Conservation (phyloP, 768 basidiomycete species). For the Botryobasidium botryosum region DNA sequence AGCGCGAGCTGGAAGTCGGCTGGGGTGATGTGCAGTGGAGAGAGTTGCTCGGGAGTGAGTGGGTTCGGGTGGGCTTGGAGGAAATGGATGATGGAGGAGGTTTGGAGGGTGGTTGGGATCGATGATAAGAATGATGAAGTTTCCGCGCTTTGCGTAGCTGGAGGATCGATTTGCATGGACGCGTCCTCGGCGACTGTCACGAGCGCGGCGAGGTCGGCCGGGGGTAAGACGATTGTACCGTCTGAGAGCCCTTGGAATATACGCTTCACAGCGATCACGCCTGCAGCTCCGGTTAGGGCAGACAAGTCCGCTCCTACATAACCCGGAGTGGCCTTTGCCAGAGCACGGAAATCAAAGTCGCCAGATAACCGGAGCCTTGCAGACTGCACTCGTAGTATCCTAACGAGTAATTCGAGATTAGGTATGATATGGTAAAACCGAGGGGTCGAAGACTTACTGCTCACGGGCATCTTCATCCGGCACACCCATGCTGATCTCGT, state of each 20-base stretch:
- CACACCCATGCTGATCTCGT: constrained; percentile 95
- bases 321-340: constrained; percentile 90
- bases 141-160: constrained; percentile 11
- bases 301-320: constrained; percentile 94
- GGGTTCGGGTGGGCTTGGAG: constrained; percentile 73
- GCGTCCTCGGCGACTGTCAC: constrained; percentile 17
- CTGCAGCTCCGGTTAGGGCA: constrained; percentile 81
- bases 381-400: constrained; percentile 77
- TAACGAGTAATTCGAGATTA: constrained; percentile 18
- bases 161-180: constrained; percentile 26
- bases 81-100: constrained; percentile 74
- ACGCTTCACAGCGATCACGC: constrained; percentile 89
- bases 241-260: constrained; percentile 71
- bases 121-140: constrained; percentile 20
- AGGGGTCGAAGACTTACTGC: constrained; percentile 37
- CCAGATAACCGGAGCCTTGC: constrained; percentile 71
- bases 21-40: constrained; percentile 63
- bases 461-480: constrained; percentile 82
- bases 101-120: constrained; percentile 29
- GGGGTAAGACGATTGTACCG: constrained; percentile 40
- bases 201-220: constrained; percentile 18
- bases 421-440: background rate
- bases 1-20: constrained; percentile 69
- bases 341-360: constrained; percentile 65
- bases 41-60: constrained; percentile 59